phyloP scores from a whole-genome alignment of 1,284 basidiomycete species.

The Rhodotorula sp. region DNA sequence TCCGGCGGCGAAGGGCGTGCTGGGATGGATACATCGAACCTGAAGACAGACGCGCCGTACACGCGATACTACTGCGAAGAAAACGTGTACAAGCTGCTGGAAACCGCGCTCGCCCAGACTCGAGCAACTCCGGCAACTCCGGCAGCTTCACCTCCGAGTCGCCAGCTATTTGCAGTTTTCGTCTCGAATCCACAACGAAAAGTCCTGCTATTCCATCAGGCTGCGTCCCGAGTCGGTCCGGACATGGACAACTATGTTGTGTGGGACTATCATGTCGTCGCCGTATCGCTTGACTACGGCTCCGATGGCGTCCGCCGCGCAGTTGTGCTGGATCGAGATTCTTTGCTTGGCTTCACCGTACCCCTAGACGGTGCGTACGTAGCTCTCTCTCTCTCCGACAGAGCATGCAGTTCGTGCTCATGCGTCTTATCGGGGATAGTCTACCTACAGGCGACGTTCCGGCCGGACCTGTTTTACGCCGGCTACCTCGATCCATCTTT shows the following conservation, averaged over 20 bases:
- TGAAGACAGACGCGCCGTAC: conserved; percentile 13
- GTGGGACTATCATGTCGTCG: conserved; percentile 74
- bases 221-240: conserved; percentile 48
- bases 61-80: conserved; percentile 63
- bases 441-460: conserved; percentile 60
- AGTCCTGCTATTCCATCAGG: conserved; percentile 65
- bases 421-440: conserved; percentile 48
- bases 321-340: conserved; percentile 55
- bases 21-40: too few species aligned
- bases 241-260: conserved; percentile 53
- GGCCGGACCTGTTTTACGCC: conserved; percentile 43
- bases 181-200: conserved; percentile 63
- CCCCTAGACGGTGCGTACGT: conserved; percentile 56
- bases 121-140: conserved; percentile 44
- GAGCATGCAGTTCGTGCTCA: background rate
- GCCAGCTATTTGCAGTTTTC: conserved; percentile 57
- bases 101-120: background rate
- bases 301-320: conserved; percentile 1
- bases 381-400: conserved; percentile 34
- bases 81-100: conserved; percentile 63
- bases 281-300: conserved; percentile 46
- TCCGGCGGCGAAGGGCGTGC: too few species aligned
- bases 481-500: conserved; percentile 20
- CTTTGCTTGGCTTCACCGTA: conserved; percentile 63
- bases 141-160: too few species aligned